These are phyloP conservation scores for Ceratobasidium sp. DNA, from an alignment of 1,284 basidiomycete species.

Conservation along the genomic window DNA sequence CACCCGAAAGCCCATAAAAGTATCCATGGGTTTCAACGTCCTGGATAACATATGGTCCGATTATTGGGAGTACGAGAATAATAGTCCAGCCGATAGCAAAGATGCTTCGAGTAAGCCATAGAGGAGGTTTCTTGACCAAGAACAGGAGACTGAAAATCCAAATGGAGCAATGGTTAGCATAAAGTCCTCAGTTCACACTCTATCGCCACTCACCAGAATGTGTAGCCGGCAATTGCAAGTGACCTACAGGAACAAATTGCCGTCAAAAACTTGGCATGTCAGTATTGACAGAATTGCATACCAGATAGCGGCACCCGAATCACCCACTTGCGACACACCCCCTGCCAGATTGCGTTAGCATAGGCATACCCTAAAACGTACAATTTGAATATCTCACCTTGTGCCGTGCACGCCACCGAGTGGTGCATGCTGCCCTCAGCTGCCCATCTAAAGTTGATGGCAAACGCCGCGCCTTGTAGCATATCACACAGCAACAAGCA, in stretches of 20 bases:
- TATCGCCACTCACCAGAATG: neutral
- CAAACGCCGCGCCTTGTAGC: constrained; percentile 17
- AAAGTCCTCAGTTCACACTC: neutral
- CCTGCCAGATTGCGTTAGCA: neutral
- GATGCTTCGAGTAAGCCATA: neutral
- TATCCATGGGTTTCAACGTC: constrained; percentile 15
- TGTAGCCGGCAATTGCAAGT: constrained; percentile 16
- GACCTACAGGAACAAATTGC: constrained; percentile 1
- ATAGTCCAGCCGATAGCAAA: constrained; percentile 14
- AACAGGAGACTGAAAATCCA: constrained; percentile 9
- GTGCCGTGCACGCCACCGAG: constrained; percentile 14
- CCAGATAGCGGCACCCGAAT: constrained; percentile 25
- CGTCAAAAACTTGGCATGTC: neutral
- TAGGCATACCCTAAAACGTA: neutral
- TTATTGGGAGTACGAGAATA: constrained; percentile 24
- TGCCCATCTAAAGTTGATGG: constrained; percentile 27
- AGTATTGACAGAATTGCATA: neutral
- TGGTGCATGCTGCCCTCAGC: constrained; percentile 7
- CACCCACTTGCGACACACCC: constrained; percentile 19
- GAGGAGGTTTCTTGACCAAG: constrained; percentile 12
- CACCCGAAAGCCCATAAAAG: constrained; percentile 32
- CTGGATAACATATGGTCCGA: constrained; percentile 13
- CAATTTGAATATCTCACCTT: neutral
- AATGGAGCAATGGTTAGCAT: neutral
- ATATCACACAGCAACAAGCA: constrained; percentile 17